These are phyloP conservation scores for Scheffersomyces coipomensis DNA, from an alignment of 805 yeast species.

Conservation along the genomic window DNA sequence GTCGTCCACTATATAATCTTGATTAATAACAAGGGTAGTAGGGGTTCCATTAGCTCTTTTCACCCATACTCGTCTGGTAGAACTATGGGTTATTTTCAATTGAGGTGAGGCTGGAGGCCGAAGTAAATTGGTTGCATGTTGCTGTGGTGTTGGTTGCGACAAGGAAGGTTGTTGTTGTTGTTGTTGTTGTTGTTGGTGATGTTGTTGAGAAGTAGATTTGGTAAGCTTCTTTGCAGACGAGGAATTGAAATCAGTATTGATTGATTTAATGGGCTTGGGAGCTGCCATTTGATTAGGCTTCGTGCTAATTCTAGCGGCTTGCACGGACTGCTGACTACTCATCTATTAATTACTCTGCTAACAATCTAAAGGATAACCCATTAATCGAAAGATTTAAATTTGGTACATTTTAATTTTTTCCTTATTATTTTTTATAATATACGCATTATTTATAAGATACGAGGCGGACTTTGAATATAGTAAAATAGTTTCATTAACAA, in stretches of 20 bases:
- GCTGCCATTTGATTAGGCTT: too few relatives aligned
- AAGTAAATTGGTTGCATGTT: slow-evolving; percentile 13
- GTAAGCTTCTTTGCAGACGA: not conserved
- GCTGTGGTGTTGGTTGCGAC: slow-evolving; percentile 11
- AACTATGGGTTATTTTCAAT: not conserved
- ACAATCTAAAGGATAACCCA: too few relatives aligned
- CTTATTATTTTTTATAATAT: too few relatives aligned
- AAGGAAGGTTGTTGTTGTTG: slow-evolving; percentile 3
- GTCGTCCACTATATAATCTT: slow-evolving; percentile 76
- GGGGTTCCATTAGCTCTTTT: slow-evolving; percentile 53
- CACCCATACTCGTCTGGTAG: slow-evolving; percentile 52
- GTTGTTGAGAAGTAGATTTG: not conserved
- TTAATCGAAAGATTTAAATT: too few relatives aligned
- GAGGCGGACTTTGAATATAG: too few relatives aligned
- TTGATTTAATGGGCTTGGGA: not conserved
- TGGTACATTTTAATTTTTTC: too few relatives aligned
- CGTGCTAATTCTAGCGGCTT: too few relatives aligned
- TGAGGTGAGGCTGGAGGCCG: slow-evolving; percentile 7
- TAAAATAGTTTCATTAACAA: too few relatives aligned
- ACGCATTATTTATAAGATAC: too few relatives aligned
- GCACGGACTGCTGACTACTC: too few relatives aligned
- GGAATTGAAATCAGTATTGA: too few relatives aligned
- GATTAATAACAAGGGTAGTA: slow-evolving; percentile 64
- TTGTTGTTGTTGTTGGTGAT: not conserved
- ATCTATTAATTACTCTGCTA: too few relatives aligned